Evolutionary conservation across 2,329 filamentous ascomycete species (phyloP).

Genomic region (Xylaria sp.): DNA sequence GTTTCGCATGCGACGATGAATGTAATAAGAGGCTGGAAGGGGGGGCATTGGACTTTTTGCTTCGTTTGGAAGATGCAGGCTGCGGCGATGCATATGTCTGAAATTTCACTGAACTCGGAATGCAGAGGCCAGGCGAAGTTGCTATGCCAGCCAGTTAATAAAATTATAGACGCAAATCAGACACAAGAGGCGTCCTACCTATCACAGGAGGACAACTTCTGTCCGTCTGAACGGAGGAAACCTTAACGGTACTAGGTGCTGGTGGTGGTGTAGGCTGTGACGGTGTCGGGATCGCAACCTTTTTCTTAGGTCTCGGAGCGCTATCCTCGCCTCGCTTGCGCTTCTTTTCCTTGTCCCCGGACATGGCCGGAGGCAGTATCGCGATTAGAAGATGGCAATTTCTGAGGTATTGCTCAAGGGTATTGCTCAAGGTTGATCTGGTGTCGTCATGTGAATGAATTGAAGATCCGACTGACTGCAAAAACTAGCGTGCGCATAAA

Average conservation of each 20-base stretch:
- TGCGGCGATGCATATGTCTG: slow-evolving; percentile 51
- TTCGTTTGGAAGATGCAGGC: slow-evolving; percentile 41
- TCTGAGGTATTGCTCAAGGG: too few species aligned
- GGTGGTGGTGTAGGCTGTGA: slow-evolving; percentile 36
- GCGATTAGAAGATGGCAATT: not conserved
- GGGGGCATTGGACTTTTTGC: slow-evolving; percentile 43
- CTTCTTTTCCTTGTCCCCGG: slow-evolving; percentile 50
- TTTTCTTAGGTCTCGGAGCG: slow-evolving; percentile 51
- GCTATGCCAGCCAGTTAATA: slow-evolving; percentile 32
- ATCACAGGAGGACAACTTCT: slow-evolving; percentile 56
- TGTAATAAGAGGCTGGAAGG: slow-evolving; percentile 58
- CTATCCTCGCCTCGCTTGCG: slow-evolving; percentile 54
- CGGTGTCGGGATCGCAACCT: slow-evolving; percentile 49
- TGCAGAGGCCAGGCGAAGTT: slow-evolving; percentile 45
- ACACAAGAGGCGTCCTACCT: slow-evolving; percentile 43
- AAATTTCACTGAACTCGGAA: slow-evolving; percentile 46
- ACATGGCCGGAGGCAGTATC: slow-evolving; percentile 37
- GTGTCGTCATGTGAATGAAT: not conserved
- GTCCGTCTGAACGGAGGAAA: slow-evolving; percentile 50
- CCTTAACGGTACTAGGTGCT: slow-evolving; percentile 46
- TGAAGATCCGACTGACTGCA: not conserved
- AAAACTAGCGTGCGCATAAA: slow-evolving; percentile 4
- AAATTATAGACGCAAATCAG: slow-evolving; percentile 19
- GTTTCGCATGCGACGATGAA: slow-evolving; percentile 56
- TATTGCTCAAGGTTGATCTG: not conserved